These are phyloP conservation scores for Parastagonospora avenae DNA, from an alignment of 2,329 filamentous ascomycete genomes.

Conservation along the genomic window DNA sequence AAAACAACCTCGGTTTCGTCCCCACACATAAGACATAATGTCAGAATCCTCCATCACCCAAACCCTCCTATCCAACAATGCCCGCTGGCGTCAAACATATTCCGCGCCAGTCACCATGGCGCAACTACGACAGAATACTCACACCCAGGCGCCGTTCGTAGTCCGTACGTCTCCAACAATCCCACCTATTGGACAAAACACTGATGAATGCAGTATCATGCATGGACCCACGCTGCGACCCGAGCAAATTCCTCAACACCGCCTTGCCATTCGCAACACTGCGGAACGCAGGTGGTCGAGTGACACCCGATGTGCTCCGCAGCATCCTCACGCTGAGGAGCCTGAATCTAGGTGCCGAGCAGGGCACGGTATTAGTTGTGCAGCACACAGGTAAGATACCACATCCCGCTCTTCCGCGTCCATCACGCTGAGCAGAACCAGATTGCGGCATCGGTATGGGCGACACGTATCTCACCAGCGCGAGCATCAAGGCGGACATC, in stretches of 20 bases:
- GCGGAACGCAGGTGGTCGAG: neutral
- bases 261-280: neutral
- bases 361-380: conserved; percentile 1
- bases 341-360: neutral
- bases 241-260: conserved; percentile 1
- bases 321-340: neutral
- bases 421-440: neutral
- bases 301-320: neutral
- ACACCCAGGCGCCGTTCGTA: too few relatives aligned
- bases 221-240: conserved; percentile 8
- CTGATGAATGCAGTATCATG: conserved; percentile 1
- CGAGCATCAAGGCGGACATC: neutral
- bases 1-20: too few relatives aligned
- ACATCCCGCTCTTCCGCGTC: neutral
- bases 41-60: too few relatives aligned
- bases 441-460: conserved; percentile 5
- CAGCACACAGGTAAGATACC: conserved; percentile 3
- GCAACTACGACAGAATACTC: too few relatives aligned
- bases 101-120: too few relatives aligned
- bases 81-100: too few relatives aligned
- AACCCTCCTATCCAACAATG: too few relatives aligned
- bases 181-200: too few relatives aligned
- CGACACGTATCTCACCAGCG: neutral
- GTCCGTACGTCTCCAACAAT: too few relatives aligned
- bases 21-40: too few relatives aligned